Base-by-base conservation (phyloP, 352 stramenopile species). In the Pythium brassicae region DNA sequence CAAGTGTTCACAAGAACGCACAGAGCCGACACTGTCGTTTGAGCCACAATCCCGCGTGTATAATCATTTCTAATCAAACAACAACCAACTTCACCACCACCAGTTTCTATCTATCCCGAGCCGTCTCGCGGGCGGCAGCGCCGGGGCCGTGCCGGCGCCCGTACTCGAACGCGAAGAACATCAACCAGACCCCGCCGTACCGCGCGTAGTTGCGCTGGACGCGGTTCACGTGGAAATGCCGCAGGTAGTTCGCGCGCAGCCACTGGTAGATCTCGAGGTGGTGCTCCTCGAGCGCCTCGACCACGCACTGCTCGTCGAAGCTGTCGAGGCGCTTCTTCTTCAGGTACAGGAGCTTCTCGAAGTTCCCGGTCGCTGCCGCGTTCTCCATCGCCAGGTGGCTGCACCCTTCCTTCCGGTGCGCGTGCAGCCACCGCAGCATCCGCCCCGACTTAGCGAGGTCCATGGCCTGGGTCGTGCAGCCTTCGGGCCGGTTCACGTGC, bases 261-360 rank as follows among this genome's bases (percentile, higher is more conserved):
- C 48, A 53, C 48, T 53, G 48, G 29, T 27, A 42, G 9, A 53
- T 26, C 34, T 45, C 50, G 20, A 46, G n/a, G 3, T 53, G 7
- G 17, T 53, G 15, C 14, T 17, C 8, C 19, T 14, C 6, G 15
- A 52, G 11, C 25, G 26, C 47, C 20, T 26, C 17, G 15, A 25
- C 47, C 26, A 52, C 29, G 25, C 6, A 23, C 4, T 26, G 14
- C 47, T 25, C 47, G 29, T 39, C 15, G n/a, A n/a, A n/a, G n/a
- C n/a, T n/a, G 19, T 51, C 46, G 15, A 12, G 34, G 15, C 46
- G 46, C 4, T 51, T 4, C 12, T 11, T 17, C 12, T 51, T 17
- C 32, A 54, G 32, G 11, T 19, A 54, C 2, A 54, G 20, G 12
- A 49, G 8, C n/a, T 15, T n/a, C 8, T 48, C 17, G 3, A 56